Evolutionary conservation across 179 eudicot genomes (phyloP), one percentile per base, ranked within the genome.

Genomic region (Carnegiea gigantea): DNA sequence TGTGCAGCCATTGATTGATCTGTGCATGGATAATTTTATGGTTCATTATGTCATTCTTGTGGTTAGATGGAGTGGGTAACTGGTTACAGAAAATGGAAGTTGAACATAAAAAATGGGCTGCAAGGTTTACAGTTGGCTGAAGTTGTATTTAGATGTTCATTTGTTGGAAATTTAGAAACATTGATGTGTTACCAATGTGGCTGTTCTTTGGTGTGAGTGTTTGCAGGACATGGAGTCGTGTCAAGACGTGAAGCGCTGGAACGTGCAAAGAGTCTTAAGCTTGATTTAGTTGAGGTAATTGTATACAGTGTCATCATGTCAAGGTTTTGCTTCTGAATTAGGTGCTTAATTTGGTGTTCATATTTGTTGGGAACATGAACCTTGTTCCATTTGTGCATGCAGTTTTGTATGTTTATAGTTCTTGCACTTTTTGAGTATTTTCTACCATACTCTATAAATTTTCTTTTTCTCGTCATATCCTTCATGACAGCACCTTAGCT

Each of bases 241-340:
- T 80, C 98, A 64, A 82, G 81, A 83, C 65, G 36, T 51, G 91
- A 90, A 83, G 97, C 98, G 30, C 67, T 92, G 77, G 71, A 77
- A 21, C 92, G 88, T 80, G 98, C 97, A 70, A 85, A 60, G 77
- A 44, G 28, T 13, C 88, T 86, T 68, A 28, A 86, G 13, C 86
- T 87, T 81, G 98, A 95, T 75, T 87, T 95, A 83, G 95, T 95
- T 68, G 94, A 93, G 98, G 98, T 95, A 84, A 79, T 70, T 75
- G 43, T 48, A 57, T 65, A 59, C 60, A 15, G 38, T 81, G 21
- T 71, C 14, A 21, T 64, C 24, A 44, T 33, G n/a, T 9, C 11
- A 49, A 49, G 9, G 28, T 40, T 53, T 23, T 33, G 44, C n/a
- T 48, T 64, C 65, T 17, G 20, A 20, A 24, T 2, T 20, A 49